A percentile compares a stretch with the other conserved stretches of the same genome.
Conservation (phyloP, 1,284 basidiomycete species). For the Melampsora abietis-canadensis region DNA sequence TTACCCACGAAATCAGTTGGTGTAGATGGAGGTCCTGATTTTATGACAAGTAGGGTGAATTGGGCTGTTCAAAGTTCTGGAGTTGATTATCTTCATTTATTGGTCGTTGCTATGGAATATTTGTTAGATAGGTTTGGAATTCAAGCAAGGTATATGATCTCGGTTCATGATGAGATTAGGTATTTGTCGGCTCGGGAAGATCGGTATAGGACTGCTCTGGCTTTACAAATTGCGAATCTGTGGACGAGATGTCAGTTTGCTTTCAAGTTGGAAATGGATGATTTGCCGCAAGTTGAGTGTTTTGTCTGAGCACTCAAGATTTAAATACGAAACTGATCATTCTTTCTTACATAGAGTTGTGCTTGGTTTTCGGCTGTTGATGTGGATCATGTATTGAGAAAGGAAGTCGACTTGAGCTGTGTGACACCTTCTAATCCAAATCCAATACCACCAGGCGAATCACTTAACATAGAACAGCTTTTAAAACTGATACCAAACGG, state of each 20-base stretch:
- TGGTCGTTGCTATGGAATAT: slow-evolving; percentile 93
- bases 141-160: slow-evolving; percentile 87
- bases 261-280: slow-evolving; percentile 88
- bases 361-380: slow-evolving; percentile 98
- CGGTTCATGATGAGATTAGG: slow-evolving; percentile 93
- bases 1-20: slow-evolving; percentile 61
- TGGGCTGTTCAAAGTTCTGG: slow-evolving; percentile 99
- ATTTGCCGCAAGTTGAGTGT: slow-evolving; percentile 70
- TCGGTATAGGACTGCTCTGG: slow-evolving; percentile 80
- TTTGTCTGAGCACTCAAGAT: not conserved
- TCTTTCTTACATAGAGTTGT: slow-evolving; percentile 49
- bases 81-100: slow-evolving; percentile 93
- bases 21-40: slow-evolving; percentile 65
- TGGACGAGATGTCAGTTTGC: slow-evolving; percentile 94
- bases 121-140: slow-evolving; percentile 78
- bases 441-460: slow-evolving; percentile 79
- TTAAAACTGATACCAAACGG: slow-evolving; percentile 56
- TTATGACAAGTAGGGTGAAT: slow-evolving; percentile 94
- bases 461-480: slow-evolving; percentile 68
- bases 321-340: not conserved
- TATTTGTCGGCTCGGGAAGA: slow-evolving; percentile 88
- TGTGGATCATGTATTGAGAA: slow-evolving; percentile 82
- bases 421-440: slow-evolving; percentile 85
- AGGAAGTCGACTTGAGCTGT: slow-evolving; percentile 94
- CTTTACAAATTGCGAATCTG: slow-evolving; percentile 89